Conservation (phyloP, 441 rosid species). For the Populus trichocarpa region DNA sequence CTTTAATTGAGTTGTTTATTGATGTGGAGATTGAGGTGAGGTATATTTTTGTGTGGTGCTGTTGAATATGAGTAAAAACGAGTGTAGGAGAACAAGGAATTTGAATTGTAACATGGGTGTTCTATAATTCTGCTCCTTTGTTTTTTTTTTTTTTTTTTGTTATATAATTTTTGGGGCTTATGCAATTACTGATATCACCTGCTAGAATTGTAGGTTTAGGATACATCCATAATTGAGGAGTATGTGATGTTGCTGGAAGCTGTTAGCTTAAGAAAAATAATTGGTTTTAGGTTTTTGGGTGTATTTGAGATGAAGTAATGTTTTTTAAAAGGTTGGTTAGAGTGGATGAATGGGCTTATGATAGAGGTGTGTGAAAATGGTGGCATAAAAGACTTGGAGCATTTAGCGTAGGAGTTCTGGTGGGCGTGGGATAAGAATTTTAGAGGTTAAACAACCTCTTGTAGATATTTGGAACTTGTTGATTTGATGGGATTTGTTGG, state of each 20-base stretch:
- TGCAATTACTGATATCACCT: not conserved
- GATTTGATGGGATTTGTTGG: not conserved
- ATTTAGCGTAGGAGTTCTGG: not conserved
- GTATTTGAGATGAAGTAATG: not conserved
- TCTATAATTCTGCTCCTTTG: too few species aligned
- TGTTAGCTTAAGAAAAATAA: not conserved
- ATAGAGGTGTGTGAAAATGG: not conserved
- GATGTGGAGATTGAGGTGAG: not conserved
- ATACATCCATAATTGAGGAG: not conserved
- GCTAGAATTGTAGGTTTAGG: not conserved
- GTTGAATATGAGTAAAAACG: too few species aligned
- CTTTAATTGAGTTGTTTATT: not conserved
- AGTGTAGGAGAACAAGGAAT: too few species aligned
- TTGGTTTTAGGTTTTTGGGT: not conserved
- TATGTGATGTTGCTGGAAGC: not conserved
- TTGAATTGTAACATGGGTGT: too few species aligned
- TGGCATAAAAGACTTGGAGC: not conserved
- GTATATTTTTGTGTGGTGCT: too few species aligned
- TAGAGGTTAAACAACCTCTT: not conserved
- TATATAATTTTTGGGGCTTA: not conserved
- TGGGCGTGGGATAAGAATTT: not conserved
- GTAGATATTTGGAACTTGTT: not conserved
- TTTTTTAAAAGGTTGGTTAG: not conserved
- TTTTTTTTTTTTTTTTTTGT: too few species aligned
- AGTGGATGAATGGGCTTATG: not conserved